Percentiles rank a stretch among this genome's conserved stretches.
Evolutionary conservation across 805 yeast genomes (phyloP).

Genomic region (Schizosaccharomyces japonicus): DNA sequence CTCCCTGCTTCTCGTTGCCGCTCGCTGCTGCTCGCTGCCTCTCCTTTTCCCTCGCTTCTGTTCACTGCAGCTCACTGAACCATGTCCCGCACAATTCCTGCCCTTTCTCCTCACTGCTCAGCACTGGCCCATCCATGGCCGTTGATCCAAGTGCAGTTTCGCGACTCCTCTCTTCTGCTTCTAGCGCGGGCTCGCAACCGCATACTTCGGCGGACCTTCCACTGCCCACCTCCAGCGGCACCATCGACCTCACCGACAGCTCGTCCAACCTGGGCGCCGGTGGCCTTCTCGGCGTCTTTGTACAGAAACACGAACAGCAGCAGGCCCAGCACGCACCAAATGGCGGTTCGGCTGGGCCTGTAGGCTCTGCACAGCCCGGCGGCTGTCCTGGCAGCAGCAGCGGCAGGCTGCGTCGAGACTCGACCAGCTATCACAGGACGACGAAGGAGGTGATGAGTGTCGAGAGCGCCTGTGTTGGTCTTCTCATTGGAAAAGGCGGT

Average conservation of each 20-base stretch:
- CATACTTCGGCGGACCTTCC: background rate
- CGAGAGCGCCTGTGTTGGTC: conserved; percentile 10
- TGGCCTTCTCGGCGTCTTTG: too few species aligned
- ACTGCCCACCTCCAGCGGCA: background rate
- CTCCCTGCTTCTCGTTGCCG: too few species aligned
- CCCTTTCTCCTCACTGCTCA: background rate
- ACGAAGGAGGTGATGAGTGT: conserved; percentile 8
- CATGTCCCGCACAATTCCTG: too few species aligned
- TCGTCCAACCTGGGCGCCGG: background rate
- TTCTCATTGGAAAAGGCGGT: conserved; percentile 13
- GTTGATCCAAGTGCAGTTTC: background rate
- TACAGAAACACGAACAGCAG: background rate
- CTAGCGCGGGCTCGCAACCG: background rate
- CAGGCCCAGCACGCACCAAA: background rate
- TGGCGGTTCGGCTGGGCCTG: background rate
- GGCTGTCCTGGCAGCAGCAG: background rate
- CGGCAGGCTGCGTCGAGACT: too few species aligned
- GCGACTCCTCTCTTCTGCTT: background rate
- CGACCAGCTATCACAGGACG: too few species aligned
- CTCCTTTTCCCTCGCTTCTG: too few species aligned
- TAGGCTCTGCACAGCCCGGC: background rate
- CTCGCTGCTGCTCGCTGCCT: too few species aligned
- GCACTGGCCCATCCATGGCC: background rate
- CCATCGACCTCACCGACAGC: background rate
- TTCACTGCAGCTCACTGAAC: too few species aligned